These are phyloP conservation scores for Ilyonectria mors-panacis DNA, from an alignment of 2,329 filamentous ascomycete genomes.

Conservation along the genomic window DNA sequence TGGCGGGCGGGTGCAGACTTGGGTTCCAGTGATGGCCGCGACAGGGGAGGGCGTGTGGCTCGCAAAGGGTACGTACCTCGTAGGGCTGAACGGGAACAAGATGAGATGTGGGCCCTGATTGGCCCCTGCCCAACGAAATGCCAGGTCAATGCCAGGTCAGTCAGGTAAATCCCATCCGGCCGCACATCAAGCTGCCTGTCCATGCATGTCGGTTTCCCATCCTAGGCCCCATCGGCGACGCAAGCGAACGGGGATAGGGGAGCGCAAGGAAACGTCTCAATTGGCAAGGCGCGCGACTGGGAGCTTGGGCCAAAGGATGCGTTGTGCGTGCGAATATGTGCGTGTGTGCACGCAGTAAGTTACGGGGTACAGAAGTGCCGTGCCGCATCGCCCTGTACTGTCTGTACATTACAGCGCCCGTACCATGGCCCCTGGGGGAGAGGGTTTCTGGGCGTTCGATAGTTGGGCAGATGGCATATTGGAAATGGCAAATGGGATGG, in stretches of 20 bases:
- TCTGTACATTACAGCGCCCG: no score
- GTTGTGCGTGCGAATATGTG: background rate
- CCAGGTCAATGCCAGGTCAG: background rate
- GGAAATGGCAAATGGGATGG: conserved; percentile 31
- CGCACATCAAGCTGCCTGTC: background rate
- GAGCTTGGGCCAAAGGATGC: conserved; percentile 6
- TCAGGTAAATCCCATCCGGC: background rate
- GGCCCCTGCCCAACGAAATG: conserved; percentile 19
- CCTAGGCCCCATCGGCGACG: background rate
- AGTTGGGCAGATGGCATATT: conserved; percentile 28
- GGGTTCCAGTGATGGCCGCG: conserved; percentile 16
- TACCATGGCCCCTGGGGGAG: no score
- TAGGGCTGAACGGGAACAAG: conserved; percentile 47
- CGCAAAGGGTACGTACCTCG: conserved; percentile 18
- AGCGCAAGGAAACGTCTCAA: background rate
- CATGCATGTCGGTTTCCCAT: background rate
- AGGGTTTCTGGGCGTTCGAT: background rate
- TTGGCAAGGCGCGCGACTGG: background rate
- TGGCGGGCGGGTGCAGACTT: background rate
- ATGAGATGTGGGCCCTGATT: conserved; percentile 38
- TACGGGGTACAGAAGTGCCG: conserved; percentile 15
- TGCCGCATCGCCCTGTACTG: no score
- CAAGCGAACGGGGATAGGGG: background rate
- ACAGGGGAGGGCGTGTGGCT: conserved; percentile 14
- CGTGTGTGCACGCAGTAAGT: background rate